phyloP scores from a whole-genome alignment of 768 basidiomycete species.

The Suillus subalutaceus region DNA sequence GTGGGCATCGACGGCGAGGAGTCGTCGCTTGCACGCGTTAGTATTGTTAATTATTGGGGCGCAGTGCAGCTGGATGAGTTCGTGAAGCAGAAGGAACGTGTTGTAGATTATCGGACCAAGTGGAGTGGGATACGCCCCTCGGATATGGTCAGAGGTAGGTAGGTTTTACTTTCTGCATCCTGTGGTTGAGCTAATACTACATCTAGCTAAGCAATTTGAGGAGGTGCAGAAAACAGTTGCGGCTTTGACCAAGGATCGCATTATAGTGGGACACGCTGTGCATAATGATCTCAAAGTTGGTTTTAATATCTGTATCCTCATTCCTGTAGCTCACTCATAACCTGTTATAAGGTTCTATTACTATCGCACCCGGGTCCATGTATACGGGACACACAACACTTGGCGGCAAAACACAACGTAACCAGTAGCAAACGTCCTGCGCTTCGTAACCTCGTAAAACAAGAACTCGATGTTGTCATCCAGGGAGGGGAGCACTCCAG shows the following conservation, averaged over 20 bases:
- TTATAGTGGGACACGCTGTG: conserved; percentile 90
- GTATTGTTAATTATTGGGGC: conserved; percentile 88
- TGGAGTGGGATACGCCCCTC: conserved; percentile 80
- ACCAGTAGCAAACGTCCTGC: conserved; percentile 69
- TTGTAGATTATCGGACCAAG: conserved; percentile 91
- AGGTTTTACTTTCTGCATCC: conserved; percentile 17
- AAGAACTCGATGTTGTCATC: conserved; percentile 79
- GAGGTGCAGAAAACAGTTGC: conserved; percentile 81
- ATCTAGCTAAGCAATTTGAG: conserved; percentile 71
- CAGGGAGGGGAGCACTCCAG: conserved; percentile 91
- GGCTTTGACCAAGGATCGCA: conserved; percentile 71
- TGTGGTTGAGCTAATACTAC: not conserved
- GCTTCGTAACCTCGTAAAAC: conserved; percentile 75
- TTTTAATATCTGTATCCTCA: not conserved
- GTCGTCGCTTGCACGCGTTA: conserved; percentile 86
- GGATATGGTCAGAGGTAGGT: conserved; percentile 71
- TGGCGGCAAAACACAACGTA: conserved; percentile 61
- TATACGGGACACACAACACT: conserved; percentile 71
- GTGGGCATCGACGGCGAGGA: conserved; percentile 83
- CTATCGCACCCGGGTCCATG: conserved; percentile 68
- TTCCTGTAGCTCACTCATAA: not conserved
- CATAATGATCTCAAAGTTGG: conserved; percentile 82
- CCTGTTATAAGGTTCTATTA: conserved; percentile 54
- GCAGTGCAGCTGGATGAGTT: conserved; percentile 80
- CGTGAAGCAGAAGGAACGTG: conserved; percentile 82